These are phyloP conservation scores for Hyphopichia buzzinii DNA, from an alignment of 1,139 yeast species.

Conservation along the genomic window DNA sequence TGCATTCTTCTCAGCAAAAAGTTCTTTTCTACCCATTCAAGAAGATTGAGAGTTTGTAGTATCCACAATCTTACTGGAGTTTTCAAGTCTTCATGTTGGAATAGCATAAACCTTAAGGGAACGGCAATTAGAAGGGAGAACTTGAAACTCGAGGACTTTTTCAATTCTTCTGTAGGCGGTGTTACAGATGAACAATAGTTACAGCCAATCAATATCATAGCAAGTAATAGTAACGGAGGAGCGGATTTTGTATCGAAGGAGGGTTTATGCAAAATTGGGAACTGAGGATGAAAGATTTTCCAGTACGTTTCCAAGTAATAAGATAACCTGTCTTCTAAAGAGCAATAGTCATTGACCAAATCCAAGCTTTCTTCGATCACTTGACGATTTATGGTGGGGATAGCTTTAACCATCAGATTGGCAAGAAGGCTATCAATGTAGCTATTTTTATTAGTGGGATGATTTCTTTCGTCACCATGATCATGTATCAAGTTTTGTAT, in stretches of 20 bases:
- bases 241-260: conserved; percentile 55
- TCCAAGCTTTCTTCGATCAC: conserved; percentile 20
- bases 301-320: conserved; percentile 44
- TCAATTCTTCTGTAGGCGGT: conserved; percentile 8
- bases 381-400: conserved; percentile 16
- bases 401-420: conserved; percentile 16
- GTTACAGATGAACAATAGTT: conserved; percentile 16
- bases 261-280: conserved; percentile 60
- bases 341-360: conserved; percentile 13
- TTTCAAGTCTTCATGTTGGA: conserved; percentile 57
- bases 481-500: conserved; percentile 14
- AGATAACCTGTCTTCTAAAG: conserved; percentile 28
- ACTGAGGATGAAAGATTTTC: conserved; percentile 61
- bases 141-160: conserved; percentile 25
- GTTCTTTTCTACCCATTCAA: conserved; percentile 69
- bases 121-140: conserved; percentile 46
- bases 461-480: conserved; percentile 21
- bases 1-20: conserved; percentile 58
- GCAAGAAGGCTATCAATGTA: conserved; percentile 26
- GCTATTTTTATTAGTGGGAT: conserved; percentile 24
- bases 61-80: conserved; percentile 67
- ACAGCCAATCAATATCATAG: conserved; percentile 61
- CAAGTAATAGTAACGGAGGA: conserved; percentile 52
- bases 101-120: conserved; percentile 62
- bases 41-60: conserved; percentile 58